Percentiles rank a stretch among this genome's conserved stretches.
phyloP scores from a whole-genome alignment of 352 stramenopile species.

The Phytophthora sojae region DNA sequence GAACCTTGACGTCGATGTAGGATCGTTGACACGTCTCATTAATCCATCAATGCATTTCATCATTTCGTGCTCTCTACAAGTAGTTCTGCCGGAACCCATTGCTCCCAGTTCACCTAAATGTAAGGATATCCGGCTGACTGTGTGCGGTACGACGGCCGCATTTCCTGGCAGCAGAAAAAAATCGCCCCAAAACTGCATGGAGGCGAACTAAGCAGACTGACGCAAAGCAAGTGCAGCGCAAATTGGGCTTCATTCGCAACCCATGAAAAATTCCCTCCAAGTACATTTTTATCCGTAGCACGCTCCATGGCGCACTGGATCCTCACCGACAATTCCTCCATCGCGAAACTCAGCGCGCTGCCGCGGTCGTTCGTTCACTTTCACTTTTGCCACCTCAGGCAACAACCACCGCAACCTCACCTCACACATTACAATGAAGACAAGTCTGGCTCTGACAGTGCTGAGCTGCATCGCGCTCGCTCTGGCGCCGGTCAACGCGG shows the following conservation, averaged over 20 bases:
- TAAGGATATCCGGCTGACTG: no score
- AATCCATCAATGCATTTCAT: neutral
- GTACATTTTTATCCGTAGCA: neutral
- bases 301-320: neutral
- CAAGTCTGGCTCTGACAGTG: constrained; percentile 3
- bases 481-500: constrained; percentile 1
- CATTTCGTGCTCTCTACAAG: neutral
- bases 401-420: neutral
- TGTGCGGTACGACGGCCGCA: no score
- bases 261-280: neutral
- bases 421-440: constrained; percentile 29
- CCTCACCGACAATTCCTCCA: no score
- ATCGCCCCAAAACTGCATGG: neutral
- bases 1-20: neutral
- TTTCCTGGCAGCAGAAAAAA: neutral
- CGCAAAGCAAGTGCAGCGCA: neutral
- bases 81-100: neutral
- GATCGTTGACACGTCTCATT: neutral
- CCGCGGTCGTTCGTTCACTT: neutral
- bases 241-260: neutral
- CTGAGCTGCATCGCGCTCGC: constrained; percentile 19
- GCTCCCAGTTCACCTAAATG: neutral
- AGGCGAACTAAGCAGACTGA: no score
- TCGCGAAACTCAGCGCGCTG: no score
- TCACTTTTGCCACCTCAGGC: neutral